Evolutionary conservation across 2,329 filamentous ascomycete genomes (phyloP).

Genomic region (Mycocentrospora acerina): DNA sequence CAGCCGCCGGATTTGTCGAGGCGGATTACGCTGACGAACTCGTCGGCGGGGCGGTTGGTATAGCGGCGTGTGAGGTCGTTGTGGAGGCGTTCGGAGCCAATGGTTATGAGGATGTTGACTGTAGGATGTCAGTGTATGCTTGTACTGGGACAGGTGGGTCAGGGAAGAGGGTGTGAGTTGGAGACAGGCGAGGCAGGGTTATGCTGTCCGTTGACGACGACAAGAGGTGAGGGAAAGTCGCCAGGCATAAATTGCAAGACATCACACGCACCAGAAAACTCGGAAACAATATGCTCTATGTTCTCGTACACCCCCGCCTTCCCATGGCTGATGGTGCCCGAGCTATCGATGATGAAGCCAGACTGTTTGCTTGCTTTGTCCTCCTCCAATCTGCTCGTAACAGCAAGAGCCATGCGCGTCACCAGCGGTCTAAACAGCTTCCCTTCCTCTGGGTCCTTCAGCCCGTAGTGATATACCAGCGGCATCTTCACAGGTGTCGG

Average conservation of each 20-base stretch:
- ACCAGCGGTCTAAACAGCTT: slow-evolving; percentile 72
- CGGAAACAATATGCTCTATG: slow-evolving; percentile 75
- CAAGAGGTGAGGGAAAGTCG: not conserved
- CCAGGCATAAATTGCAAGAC: slow-evolving; percentile 10
- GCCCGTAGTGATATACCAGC: slow-evolving; percentile 85
- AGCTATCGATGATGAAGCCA: slow-evolving; percentile 84
- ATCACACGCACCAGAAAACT: slow-evolving; percentile 60
- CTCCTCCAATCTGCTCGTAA: slow-evolving; percentile 74
- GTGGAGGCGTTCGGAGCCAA: slow-evolving; percentile 77
- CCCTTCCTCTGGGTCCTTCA: slow-evolving; percentile 67
- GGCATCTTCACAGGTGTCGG: slow-evolving; percentile 88
- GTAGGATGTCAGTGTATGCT: slow-evolving; percentile 26
- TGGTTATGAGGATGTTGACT: slow-evolving; percentile 78
- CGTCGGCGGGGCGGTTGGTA: slow-evolving; percentile 56
- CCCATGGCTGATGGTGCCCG: slow-evolving; percentile 66
- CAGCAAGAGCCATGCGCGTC: slow-evolving; percentile 75
- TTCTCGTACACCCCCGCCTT: slow-evolving; percentile 69
- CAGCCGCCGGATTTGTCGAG: slow-evolving; percentile 86
- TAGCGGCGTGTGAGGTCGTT: slow-evolving; percentile 74
- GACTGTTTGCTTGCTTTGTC: slow-evolving; percentile 70
- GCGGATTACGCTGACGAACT: slow-evolving; percentile 72
- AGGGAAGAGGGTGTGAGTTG: not conserved
- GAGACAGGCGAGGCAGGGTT: slow-evolving; percentile 1
- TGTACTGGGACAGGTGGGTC: not conserved
- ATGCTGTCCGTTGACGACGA: too few species aligned